These are phyloP conservation scores for Didymella keratinophila DNA, from an alignment of 2,329 filamentous ascomycete genomes.

Conservation along the genomic window DNA sequence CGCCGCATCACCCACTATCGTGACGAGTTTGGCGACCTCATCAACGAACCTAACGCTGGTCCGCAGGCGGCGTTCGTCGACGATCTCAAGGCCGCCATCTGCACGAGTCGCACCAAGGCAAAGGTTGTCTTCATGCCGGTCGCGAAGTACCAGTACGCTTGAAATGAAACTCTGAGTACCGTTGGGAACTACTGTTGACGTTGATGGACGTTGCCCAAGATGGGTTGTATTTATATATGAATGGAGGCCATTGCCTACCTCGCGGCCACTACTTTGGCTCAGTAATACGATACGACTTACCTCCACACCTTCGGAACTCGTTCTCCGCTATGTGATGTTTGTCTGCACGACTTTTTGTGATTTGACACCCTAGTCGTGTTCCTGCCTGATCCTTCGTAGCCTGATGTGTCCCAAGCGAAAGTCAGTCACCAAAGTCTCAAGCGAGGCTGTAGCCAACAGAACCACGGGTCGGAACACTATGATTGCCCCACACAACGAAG, in stretches of 20 bases:
- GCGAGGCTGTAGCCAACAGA: too few species aligned
- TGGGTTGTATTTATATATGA: background rate
- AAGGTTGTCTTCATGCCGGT: background rate
- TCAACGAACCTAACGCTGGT: constrained; percentile 19
- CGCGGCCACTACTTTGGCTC: background rate
- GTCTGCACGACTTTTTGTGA: too few species aligned
- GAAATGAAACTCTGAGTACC: background rate
- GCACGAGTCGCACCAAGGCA: background rate
- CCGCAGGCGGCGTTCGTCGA: constrained; percentile 26
- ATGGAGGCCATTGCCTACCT: constrained; percentile 4
- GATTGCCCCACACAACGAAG: too few species aligned
- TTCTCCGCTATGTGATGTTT: too few species aligned
- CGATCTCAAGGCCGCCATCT: constrained; percentile 25
- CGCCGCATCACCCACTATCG: constrained; percentile 19
- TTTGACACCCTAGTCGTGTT: too few species aligned
- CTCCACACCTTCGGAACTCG: too few species aligned
- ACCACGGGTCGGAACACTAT: too few species aligned
- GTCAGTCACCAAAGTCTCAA: too few species aligned
- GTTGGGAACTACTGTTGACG: background rate
- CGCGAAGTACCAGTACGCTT: background rate
- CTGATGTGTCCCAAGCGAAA: too few species aligned
- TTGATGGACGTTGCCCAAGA: constrained; percentile 1
- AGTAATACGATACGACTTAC: background rate
- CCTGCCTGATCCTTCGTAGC: too few species aligned
- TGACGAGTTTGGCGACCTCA: constrained; percentile 29